Evolutionary conservation across 176 grass and related monocot genomes (phyloP), one percentile per base, ranked within the genome.

Genomic region (Themeda triandra): DNA sequence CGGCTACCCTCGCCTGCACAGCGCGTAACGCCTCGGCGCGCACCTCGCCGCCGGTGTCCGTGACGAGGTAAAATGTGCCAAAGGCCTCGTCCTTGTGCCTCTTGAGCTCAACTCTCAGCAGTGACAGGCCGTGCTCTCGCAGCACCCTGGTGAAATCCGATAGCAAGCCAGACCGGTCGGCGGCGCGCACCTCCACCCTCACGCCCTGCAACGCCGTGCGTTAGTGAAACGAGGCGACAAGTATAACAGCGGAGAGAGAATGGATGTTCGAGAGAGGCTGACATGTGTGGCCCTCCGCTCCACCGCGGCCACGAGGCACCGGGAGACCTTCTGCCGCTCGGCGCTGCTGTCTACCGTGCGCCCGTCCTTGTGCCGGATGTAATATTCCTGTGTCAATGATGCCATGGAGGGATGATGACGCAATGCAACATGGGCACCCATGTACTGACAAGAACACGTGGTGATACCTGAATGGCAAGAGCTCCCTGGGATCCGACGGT

Each of bases 361-460:
- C 14, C 93, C 93, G 37, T 90, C 86, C 83, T 90, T 95, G 83
- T 95, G 86, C 77, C 88, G 68, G 83, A 95, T 92, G 79, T 95
- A 95, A 39, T 95, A 95, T 41, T 95, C 93, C 93, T 94, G 63
- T 48, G 24, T 11, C 12, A 36, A 80, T 73, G 33, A 35, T 25
- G 8, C 15, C 66, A 42, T 8, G 29, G 41, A 49, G n/a, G n/a
- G n/a, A n/a, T n/a, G 48, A 68, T 35, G 64, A 54, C 4, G 27
- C 13, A 32, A 53, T 1, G 6, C 10, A 24, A 1, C 28, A 53
- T 66, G 70, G 24, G 6, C 68, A 35, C 6, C 33, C 18, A 13
- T 27, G 15, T 23, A 54, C 45, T 10, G 9, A 19, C 40, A 21
- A 21, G 45, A 28, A 28, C 67, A 13, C 13, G 48, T 19, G 48